Evolutionary conservation across 352 stramenopile genomes (phyloP).

Genomic region (Globisporangium recalcitrans): DNA sequence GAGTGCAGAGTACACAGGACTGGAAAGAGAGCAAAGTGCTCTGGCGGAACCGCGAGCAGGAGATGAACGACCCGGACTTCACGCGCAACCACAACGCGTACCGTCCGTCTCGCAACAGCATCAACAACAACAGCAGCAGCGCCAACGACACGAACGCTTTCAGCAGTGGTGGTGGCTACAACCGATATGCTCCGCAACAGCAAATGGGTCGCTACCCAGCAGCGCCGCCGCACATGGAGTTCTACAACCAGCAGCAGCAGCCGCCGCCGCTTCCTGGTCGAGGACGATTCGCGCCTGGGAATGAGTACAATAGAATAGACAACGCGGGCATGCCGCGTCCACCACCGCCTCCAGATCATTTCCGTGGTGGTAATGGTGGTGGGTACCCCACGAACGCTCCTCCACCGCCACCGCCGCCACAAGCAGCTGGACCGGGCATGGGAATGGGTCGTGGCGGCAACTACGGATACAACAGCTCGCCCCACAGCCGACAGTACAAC

Average conservation of each 20-base stretch:
- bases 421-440: no score
- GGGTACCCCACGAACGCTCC: slow-evolving; percentile 29
- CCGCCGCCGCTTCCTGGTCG: slow-evolving; percentile 30
- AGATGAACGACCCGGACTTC: slow-evolving; percentile 92
- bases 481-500: slow-evolving; percentile 8
- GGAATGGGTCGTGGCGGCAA: slow-evolving; percentile 8
- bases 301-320: slow-evolving; percentile 64
- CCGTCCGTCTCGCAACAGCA: slow-evolving; percentile 25
- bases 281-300: slow-evolving; percentile 17
- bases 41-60: slow-evolving; percentile 92
- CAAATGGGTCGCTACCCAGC: slow-evolving; percentile 6
- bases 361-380: slow-evolving; percentile 18
- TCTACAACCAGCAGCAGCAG: slow-evolving; percentile 16
- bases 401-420: slow-evolving; percentile 22
- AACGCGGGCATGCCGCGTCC: slow-evolving; percentile 21
- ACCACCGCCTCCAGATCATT: slow-evolving; percentile 37
- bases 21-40: slow-evolving; percentile 91
- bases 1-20: slow-evolving; percentile 33
- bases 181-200: slow-evolving; percentile 19
- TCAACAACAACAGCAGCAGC: background rate
- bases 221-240: slow-evolving; percentile 15
- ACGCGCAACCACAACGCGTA: slow-evolving; percentile 75
- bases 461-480: slow-evolving; percentile 9
- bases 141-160: background rate
- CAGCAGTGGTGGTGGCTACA: slow-evolving; percentile 16